phyloP scores from a whole-genome alignment of 768 basidiomycete genomes.

The Kwoniella sp. region DNA sequence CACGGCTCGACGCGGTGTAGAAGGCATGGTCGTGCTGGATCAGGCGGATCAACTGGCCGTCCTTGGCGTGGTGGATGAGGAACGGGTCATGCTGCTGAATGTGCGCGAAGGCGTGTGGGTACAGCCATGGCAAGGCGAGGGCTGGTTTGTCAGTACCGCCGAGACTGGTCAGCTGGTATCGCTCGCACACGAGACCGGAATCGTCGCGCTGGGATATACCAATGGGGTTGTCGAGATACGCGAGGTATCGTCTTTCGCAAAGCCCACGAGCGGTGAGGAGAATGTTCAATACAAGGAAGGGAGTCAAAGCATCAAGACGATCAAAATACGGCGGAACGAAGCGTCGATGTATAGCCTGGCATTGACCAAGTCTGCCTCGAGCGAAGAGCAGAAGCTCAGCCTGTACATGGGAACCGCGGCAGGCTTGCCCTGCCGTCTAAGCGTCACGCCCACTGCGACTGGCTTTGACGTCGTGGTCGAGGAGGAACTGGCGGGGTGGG shows the following conservation, averaged over 20 bases:
- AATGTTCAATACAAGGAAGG: background rate
- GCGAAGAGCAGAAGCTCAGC: constrained; percentile 6
- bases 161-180: constrained; percentile 50
- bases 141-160: constrained; percentile 2
- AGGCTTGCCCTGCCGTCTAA: constrained; percentile 37
- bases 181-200: constrained; percentile 54
- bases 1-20: constrained; percentile 45
- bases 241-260: constrained; percentile 55
- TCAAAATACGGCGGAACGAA: constrained; percentile 37
- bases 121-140: constrained; percentile 6
- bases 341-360: constrained; percentile 28
- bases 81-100: constrained; percentile 10
- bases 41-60: constrained; percentile 4
- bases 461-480: constrained; percentile 14
- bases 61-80: constrained; percentile 13
- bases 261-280: background rate
- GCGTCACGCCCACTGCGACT: constrained; percentile 9
- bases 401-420: constrained; percentile 41
- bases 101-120: constrained; percentile 20
- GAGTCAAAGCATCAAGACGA: background rate
- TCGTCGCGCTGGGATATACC: constrained; percentile 62
- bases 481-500: constrained; percentile 49
- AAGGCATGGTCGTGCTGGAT: constrained; percentile 24
- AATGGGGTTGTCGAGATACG: constrained; percentile 59
- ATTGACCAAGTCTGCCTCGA: constrained; percentile 8